These are phyloP conservation scores for Aquilaria malaccensis DNA, from an alignment of 345 rosid genomes.

Conservation along the genomic window DNA sequence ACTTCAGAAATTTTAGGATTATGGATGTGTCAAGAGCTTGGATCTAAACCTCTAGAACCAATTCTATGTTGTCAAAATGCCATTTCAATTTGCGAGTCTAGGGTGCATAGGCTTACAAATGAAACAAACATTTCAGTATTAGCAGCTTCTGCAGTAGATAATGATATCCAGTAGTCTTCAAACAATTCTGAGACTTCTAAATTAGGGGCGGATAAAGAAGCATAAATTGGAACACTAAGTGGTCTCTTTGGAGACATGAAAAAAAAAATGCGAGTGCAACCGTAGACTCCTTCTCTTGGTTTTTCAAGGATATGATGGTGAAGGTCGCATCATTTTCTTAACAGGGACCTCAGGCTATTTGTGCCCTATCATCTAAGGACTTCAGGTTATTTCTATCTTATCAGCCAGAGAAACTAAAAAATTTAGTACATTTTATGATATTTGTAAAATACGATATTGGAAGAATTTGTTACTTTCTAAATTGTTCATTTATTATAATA, in stretches of 20 bases:
- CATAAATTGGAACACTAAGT: constrained; percentile 58
- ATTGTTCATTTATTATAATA: too few species aligned
- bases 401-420: too few species aligned
- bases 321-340: too few species aligned
- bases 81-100: constrained; percentile 59
- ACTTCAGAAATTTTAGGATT: constrained; percentile 71
- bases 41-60: constrained; percentile 71
- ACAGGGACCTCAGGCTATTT: too few species aligned
- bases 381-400: too few species aligned
- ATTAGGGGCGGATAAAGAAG: constrained; percentile 52
- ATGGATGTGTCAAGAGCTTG: constrained; percentile 81
- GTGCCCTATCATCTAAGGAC: too few species aligned
- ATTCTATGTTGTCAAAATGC: constrained; percentile 76
- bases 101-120: constrained; percentile 46
- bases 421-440: too few species aligned
- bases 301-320: too few species aligned
- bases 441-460: too few species aligned
- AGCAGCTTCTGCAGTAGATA: constrained; percentile 33
- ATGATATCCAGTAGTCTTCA: constrained; percentile 43
- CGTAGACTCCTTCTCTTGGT: neutral
- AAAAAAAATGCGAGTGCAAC: constrained; percentile 49
- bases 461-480: too few species aligned
- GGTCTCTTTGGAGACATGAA: constrained; percentile 74
- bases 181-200: constrained; percentile 33
- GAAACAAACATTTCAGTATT: constrained; percentile 52